Percentiles rank a stretch among this genome's conserved stretches.
Conservation (phyloP, 2,329 filamentous ascomycete genomes). For the Trichocomaceae sp. region DNA sequence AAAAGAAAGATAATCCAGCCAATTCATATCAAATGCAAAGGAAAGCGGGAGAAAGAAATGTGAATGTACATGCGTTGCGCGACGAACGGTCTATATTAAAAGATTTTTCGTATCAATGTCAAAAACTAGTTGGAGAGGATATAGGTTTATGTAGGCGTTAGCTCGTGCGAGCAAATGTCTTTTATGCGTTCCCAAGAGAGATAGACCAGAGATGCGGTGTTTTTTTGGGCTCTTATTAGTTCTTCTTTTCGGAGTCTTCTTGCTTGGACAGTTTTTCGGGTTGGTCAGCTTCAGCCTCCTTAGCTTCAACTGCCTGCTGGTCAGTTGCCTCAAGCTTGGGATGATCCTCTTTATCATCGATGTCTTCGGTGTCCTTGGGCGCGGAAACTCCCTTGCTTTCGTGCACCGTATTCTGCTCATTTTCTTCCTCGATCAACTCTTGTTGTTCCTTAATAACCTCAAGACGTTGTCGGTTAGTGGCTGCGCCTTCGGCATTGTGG, state of each 20-base stretch:
- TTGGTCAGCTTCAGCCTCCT: constrained; percentile 37
- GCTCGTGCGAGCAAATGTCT: neutral
- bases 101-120: constrained; percentile 12
- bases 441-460: constrained; percentile 98
- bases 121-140: constrained; percentile 6
- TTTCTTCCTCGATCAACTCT: constrained; percentile 95
- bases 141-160: neutral
- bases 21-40: neutral
- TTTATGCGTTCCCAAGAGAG: neutral
- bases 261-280: constrained; percentile 18
- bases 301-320: constrained; percentile 43
- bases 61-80: constrained; percentile 2
- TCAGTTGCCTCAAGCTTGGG: constrained; percentile 44
- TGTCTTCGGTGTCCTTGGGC: constrained; percentile 81
- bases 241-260: constrained; percentile 4
- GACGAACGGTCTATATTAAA: constrained; percentile 9
- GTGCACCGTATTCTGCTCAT: constrained; percentile 78
- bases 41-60: neutral
- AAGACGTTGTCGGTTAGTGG: constrained; percentile 97
- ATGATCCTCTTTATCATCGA: constrained; percentile 80
- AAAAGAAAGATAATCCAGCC: neutral
- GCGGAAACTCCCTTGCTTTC: constrained; percentile 66
- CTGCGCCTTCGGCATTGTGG: constrained; percentile 90
- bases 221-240: neutral
- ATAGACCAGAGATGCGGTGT: neutral